Percentiles rank a stretch among this genome's conserved stretches.
phyloP scores from a whole-genome alignment of 2,329 filamentous ascomycete species.

The Chaetomiaceae sp. region DNA sequence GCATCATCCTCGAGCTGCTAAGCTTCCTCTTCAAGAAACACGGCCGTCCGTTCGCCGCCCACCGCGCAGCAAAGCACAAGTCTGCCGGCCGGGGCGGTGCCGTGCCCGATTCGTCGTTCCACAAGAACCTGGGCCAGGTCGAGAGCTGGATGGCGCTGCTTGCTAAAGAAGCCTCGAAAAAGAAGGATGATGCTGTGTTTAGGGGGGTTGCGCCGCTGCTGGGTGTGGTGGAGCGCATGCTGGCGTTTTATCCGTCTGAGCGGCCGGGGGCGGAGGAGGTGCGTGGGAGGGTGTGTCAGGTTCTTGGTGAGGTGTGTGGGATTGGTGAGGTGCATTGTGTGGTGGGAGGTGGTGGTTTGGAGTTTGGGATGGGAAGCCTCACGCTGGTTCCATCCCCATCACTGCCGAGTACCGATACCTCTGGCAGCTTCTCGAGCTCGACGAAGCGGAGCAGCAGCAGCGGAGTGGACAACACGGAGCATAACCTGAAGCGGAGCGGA shows the following conservation, averaged over 20 bases:
- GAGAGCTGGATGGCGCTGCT: slow-evolving; percentile 63
- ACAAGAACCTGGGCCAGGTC: slow-evolving; percentile 64
- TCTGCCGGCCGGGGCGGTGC: slow-evolving; percentile 54
- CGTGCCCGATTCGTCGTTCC: slow-evolving; percentile 65
- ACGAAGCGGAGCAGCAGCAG: slow-evolving; percentile 32
- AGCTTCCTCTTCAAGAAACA: slow-evolving; percentile 66
- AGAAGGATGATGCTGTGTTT: slow-evolving; percentile 46
- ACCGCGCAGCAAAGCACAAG: slow-evolving; percentile 63
- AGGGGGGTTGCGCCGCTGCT: slow-evolving; percentile 50
- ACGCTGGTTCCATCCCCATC: slow-evolving; percentile 24
- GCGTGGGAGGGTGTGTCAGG: slow-evolving; percentile 48
- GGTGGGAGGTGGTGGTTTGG: slow-evolving; percentile 41
- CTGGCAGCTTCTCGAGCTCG: slow-evolving; percentile 29
- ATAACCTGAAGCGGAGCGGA: slow-evolving; percentile 27
- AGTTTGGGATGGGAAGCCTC: slow-evolving; percentile 20
- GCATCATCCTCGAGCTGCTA: slow-evolving; percentile 67
- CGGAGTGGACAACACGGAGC: slow-evolving; percentile 26
- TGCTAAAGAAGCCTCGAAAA: slow-evolving; percentile 54
- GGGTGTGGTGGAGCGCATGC: slow-evolving; percentile 51
- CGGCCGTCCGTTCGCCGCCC: slow-evolving; percentile 59
- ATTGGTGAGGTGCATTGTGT: slow-evolving; percentile 51
- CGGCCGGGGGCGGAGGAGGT: slow-evolving; percentile 51
- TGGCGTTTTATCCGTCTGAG: slow-evolving; percentile 47
- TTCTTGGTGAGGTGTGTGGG: slow-evolving; percentile 45
- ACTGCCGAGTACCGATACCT: slow-evolving; percentile 12